These are phyloP conservation scores for Collybia mongolica DNA, from an alignment of 768 basidiomycete species.

Conservation along the genomic window DNA sequence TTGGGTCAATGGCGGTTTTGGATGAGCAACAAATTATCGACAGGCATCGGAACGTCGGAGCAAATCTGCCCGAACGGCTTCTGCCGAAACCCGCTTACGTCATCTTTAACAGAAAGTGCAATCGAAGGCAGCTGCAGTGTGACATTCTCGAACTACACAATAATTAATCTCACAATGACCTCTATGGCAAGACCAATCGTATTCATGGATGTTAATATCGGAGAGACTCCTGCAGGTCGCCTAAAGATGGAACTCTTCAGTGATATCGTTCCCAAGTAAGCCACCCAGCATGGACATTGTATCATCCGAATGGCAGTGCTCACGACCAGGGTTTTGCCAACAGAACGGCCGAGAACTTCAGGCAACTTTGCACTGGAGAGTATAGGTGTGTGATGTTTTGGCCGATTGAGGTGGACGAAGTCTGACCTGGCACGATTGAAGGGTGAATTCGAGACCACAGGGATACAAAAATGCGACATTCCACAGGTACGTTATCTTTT, in stretches of 20 bases:
- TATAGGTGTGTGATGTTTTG: constrained; percentile 57
- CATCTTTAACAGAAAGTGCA: too few relatives aligned
- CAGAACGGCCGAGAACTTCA: constrained; percentile 97
- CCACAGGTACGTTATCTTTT: constrained; percentile 63
- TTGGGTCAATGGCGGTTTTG: too few relatives aligned
- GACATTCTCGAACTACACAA: too few relatives aligned
- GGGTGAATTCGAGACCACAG: constrained; percentile 82
- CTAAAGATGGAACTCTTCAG: constrained; percentile 98
- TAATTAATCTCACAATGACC: constrained; percentile 12
- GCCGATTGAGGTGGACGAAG: constrained; percentile 6
- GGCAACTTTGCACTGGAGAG: constrained; percentile 98
- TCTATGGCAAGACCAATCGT: constrained; percentile 76
- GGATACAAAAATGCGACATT: constrained; percentile 92
- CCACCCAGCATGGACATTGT: background rate
- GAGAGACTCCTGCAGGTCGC: constrained; percentile 92
- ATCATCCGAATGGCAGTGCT: too few relatives aligned
- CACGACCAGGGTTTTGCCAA: background rate
- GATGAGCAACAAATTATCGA: too few relatives aligned
- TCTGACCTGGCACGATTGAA: constrained; percentile 25
- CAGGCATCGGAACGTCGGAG: too few relatives aligned
- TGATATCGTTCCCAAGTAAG: constrained; percentile 93
- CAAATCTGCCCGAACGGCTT: too few relatives aligned
- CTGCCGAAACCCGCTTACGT: too few relatives aligned
- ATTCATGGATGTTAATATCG: constrained; percentile 97
- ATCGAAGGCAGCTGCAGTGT: too few relatives aligned